A percentile compares a stretch with the other conserved stretches of the same genome.
These are phyloP conservation scores for Acer campestre DNA, from an alignment of 345 rosid genomes.

Conservation along the genomic window DNA sequence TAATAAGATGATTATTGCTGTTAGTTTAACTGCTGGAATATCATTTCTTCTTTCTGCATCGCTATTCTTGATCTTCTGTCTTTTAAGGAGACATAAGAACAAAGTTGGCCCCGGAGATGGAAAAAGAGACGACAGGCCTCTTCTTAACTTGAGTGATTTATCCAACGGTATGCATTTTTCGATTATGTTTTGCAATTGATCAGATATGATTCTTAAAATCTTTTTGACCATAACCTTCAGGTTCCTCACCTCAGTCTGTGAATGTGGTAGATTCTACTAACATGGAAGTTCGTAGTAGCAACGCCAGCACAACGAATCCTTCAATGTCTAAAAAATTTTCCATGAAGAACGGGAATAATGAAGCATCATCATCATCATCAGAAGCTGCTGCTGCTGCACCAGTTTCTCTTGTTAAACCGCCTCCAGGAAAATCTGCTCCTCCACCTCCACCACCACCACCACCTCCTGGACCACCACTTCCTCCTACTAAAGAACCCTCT, in stretches of 20 bases:
- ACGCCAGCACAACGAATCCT: constrained; percentile 26
- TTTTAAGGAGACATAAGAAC: constrained; percentile 26
- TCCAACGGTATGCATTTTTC: constrained; percentile 50
- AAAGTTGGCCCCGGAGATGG: constrained; percentile 35
- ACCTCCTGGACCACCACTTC: constrained; percentile 36
- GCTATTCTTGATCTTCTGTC: constrained; percentile 53
- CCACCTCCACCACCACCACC: constrained; percentile 33
- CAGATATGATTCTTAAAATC: neutral
- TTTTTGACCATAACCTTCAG: constrained; percentile 40
- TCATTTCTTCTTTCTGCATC: constrained; percentile 59
- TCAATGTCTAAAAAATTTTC: constrained; percentile 33
- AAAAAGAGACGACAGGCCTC: constrained; percentile 72
- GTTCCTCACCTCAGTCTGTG: constrained; percentile 53
- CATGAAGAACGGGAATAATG: constrained; percentile 31
- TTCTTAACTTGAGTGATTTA: constrained; percentile 53
- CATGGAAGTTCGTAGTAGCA: constrained; percentile 23
- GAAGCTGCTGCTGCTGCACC: constrained; percentile 24
- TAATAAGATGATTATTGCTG: constrained; percentile 48
- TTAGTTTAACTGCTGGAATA: constrained; percentile 51
- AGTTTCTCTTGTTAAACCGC: constrained; percentile 38
- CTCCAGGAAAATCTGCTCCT: constrained; percentile 60
- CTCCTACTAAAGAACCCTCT: constrained; percentile 45
- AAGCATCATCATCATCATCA: constrained; percentile 18
- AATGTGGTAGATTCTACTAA: constrained; percentile 38
- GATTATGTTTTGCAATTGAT: neutral